These are phyloP conservation scores for Lentinula aciculospora DNA, from an alignment of 768 basidiomycete species.

Conservation along the genomic window DNA sequence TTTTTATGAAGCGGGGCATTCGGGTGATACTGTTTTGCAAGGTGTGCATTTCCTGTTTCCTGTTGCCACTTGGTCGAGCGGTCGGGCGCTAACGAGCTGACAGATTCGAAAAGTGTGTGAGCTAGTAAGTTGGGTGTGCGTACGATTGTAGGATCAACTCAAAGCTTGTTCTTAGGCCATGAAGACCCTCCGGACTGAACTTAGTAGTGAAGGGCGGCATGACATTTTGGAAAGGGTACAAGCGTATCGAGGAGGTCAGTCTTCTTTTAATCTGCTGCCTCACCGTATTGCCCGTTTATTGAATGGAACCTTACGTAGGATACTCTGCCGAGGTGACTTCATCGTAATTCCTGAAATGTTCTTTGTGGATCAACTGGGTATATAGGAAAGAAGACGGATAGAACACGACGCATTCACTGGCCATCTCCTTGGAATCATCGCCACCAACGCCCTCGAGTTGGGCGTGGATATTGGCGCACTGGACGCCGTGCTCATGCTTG, in stretches of 20 bases:
- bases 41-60: slow-evolving; percentile 26
- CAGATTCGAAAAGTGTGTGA: slow-evolving; percentile 82
- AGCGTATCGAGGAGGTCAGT: slow-evolving; percentile 77
- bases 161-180: slow-evolving; percentile 48
- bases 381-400: slow-evolving; percentile 74
- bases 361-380: background rate
- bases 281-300: too few relatives aligned
- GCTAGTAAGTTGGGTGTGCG: slow-evolving; percentile 39
- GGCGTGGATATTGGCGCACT: slow-evolving; percentile 89
- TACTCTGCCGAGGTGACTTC: slow-evolving; percentile 61
- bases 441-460: slow-evolving; percentile 87
- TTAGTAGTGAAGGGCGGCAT: slow-evolving; percentile 67
- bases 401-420: slow-evolving; percentile 87
- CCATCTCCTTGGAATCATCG: slow-evolving; percentile 76
- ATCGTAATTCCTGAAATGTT: background rate
- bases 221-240: slow-evolving; percentile 75
- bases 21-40: slow-evolving; percentile 88
- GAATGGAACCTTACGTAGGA: slow-evolving; percentile 38
- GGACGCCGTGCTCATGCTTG: slow-evolving; percentile 86
- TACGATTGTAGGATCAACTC: background rate
- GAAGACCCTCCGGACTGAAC: slow-evolving; percentile 65
- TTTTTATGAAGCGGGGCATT: slow-evolving; percentile 76
- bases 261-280: background rate
- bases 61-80: background rate
- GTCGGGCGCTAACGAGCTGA: background rate